These are phyloP conservation scores for Rubia yunnanensis DNA, from an alignment of 257 asterid species.

Conservation along the genomic window DNA sequence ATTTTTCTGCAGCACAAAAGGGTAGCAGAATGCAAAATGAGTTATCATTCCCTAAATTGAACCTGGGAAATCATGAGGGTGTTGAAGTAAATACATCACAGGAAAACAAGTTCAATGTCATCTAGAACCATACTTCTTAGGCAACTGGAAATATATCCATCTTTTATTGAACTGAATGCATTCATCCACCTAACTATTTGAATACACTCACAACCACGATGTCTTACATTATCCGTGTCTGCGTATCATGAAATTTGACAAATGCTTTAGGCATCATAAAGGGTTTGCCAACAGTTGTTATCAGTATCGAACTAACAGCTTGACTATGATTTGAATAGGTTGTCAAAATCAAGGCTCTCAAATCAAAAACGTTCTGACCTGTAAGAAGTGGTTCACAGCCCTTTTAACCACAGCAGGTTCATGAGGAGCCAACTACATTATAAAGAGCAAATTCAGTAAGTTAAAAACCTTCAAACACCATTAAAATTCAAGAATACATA, in stretches of 20 bases:
- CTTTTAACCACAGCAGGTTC: constrained; percentile 69
- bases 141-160: background rate
- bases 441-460: constrained; percentile 3
- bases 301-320: background rate
- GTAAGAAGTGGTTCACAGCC: constrained; percentile 85
- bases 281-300: background rate
- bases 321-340: background rate
- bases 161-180: background rate
- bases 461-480: background rate
- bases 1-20: constrained; percentile 58
- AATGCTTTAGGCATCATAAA: too few species aligned
- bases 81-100: background rate
- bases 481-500: background rate
- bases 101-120: background rate
- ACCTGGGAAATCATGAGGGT: background rate
- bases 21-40: constrained; percentile 12
- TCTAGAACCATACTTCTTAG: background rate
- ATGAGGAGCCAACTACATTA: constrained; percentile 74
- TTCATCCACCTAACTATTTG: background rate
- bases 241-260: too few species aligned
- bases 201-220: background rate
- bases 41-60: constrained; percentile 9
- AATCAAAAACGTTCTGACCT: constrained; percentile 37
- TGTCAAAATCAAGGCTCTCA: background rate
- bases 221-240: too few species aligned